Base-by-base conservation (phyloP, 306 rosid genomes). In the Corylus americana region DNA sequence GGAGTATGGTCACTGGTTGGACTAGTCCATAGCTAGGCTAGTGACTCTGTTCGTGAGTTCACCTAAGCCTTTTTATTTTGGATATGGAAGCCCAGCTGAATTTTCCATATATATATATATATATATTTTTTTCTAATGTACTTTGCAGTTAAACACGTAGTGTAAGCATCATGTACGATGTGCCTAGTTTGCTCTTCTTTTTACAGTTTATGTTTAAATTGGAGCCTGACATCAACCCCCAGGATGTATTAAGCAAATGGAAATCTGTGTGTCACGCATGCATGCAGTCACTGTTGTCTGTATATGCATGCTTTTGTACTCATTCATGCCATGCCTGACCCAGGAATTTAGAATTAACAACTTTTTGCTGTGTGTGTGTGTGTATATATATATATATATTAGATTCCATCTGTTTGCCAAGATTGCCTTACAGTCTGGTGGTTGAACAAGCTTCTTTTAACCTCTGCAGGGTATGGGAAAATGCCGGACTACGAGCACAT, bases 401-500 rank as follows among this genome's bases (percentile, higher is more conserved):
- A 59, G 16, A 9, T 59, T 59, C 39, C 67, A 22, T 63, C 20
- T 31, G 42, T 63, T 12, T 63, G 70, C 58, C 20, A 54, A 17
- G 22, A 63, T 31, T 62, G 39, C 64, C 4, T 49, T 29, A 62
- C 18, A 62, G 18, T 27, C 44, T 35, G 20, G 20, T 29, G 4
- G 47, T 63, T 63, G 44, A 70, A 2, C 20, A 45, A 54, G 53
- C 7, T 57, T 8, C 76, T 81, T 78, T 3, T 75, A 22, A 12
- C 2, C 20, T 4, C 75, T 77, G 82, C 85, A 82, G 85, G 90
- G 27, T 85, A 31, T 75, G 90, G 90, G 12, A 87, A 87, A 82
- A 80, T 87, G 88, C 90, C 90, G 45, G 86, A 71, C 20, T 87
- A 87, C 11, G 90, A 87, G 78, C 87, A 83, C 44, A 42, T 85